phyloP scores from a whole-genome alignment of 257 asterid species.

The Petrea volubilis region DNA sequence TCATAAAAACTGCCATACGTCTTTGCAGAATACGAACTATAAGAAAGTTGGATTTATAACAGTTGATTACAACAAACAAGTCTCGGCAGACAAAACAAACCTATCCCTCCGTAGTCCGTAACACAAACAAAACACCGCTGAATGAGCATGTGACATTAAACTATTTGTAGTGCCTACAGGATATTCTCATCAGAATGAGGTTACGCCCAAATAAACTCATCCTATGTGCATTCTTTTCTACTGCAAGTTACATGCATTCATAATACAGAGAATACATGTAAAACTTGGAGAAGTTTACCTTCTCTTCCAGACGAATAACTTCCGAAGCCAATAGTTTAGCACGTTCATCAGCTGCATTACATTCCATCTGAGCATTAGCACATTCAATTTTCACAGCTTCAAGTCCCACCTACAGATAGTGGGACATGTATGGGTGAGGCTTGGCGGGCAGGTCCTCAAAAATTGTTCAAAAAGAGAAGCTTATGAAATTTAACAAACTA shows the following conservation, averaged over 20 bases:
- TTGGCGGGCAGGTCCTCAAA: neutral
- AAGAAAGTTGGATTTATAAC: neutral
- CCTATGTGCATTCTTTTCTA: conserved; percentile 8
- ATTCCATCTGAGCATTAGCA: conserved; percentile 83
- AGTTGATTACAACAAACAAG: neutral
- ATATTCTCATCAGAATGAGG: neutral
- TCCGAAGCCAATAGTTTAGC: conserved; percentile 93
- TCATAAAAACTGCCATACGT: neutral
- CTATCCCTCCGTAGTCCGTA: neutral
- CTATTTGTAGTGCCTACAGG: neutral
- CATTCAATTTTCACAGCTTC: conserved; percentile 72
- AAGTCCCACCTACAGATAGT: conserved; percentile 69
- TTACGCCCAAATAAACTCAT: conserved; percentile 10
- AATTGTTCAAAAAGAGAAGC: neutral
- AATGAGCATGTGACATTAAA: neutral
- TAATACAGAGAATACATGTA: conserved; percentile 11
- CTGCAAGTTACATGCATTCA: neutral
- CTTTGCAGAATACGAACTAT: neutral
- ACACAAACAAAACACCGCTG: neutral
- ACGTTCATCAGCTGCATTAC: conserved; percentile 97
- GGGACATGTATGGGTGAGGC: conserved; percentile 4
- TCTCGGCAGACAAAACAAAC: neutral
- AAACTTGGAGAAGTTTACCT: conserved; percentile 48
- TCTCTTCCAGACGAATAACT: conserved; percentile 96
- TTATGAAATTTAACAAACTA: conserved; percentile 1